Conservation (phyloP, 129 eudicot species). For the sunflower (Helianthus annuus) region HanXRQr2.0-SUNRISE NC_035441.2:51863139-51863638, state of each 20-base stretch:
- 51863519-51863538: too few relatives aligned
- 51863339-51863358: background rate
- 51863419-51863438: constrained; percentile 31
- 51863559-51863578: too few relatives aligned
- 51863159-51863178: background rate
- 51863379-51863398: constrained; percentile 35
- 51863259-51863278: constrained; percentile 21
- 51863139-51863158: background rate
- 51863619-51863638: too few relatives aligned
- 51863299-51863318: background rate
- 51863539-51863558: too few relatives aligned
- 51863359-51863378: constrained; percentile 6
- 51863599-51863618: too few relatives aligned
- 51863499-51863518: too few relatives aligned
- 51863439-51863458: constrained; percentile 17
- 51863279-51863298: constrained; percentile 21
- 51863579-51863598: too few relatives aligned
- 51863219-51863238: constrained; percentile 20
- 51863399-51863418: constrained; percentile 27
- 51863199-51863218: background rate
- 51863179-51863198: background rate
- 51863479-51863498: too few relatives aligned
- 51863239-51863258: background rate
- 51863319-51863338: background rate
- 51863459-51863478: constrained; percentile 26